These are phyloP conservation scores for Coniferiporia sulphurascens DNA, from an alignment of 1,284 basidiomycete genomes.

Conservation along the genomic window DNA sequence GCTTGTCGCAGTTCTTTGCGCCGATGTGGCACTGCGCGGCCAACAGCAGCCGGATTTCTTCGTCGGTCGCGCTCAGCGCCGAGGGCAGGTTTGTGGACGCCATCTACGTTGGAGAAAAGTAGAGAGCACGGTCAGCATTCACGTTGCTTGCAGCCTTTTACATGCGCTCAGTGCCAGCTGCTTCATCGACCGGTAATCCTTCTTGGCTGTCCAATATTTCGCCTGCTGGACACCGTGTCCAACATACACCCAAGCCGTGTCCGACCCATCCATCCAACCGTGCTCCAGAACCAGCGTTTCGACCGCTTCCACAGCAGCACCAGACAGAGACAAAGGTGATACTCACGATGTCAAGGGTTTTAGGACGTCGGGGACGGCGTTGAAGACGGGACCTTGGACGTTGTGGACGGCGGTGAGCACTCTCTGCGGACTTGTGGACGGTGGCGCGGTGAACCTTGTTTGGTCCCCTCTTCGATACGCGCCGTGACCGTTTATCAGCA, in stretches of 20 bases:
- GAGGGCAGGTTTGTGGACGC: constrained; percentile 89
- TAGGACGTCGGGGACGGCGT: not conserved
- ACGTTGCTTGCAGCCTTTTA: not conserved
- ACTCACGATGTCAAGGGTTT: constrained; percentile 7
- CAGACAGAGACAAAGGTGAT: not conserved
- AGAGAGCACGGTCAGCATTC: not conserved
- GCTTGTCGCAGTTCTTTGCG: constrained; percentile 98
- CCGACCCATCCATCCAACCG: not conserved
- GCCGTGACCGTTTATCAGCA: not conserved
- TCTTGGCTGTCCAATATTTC: too few species aligned
- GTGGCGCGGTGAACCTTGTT: not conserved
- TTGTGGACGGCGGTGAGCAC: not conserved
- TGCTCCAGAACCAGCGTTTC: not conserved
- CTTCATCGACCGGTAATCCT: too few species aligned
- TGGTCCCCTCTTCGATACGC: not conserved
- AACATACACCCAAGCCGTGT: constrained; percentile 1
- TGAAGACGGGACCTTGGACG: not conserved
- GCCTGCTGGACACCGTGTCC: not conserved
- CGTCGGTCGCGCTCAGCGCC: constrained; percentile 89
- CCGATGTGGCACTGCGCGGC: constrained; percentile 96
- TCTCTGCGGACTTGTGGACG: not conserved
- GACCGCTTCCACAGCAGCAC: not conserved
- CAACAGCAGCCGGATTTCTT: constrained; percentile 94
- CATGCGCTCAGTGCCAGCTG: too few species aligned
- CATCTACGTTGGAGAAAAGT: constrained; percentile 4